Evolutionary conservation across 306 rosid genomes (phyloP).

Genomic region (Malus sieversii): DNA sequence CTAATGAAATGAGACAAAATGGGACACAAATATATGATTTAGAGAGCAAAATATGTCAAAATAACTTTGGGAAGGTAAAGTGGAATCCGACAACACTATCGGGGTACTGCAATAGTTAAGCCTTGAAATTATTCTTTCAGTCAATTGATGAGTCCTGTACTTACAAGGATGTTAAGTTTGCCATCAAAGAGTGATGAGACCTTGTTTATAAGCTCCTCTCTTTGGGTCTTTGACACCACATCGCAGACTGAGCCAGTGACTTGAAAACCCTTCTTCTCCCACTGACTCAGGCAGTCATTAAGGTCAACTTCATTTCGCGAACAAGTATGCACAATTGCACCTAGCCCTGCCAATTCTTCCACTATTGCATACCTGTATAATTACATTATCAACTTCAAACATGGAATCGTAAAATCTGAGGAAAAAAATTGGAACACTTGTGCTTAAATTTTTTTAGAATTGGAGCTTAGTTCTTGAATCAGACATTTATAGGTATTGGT

Average conservation of each 20-base stretch:
- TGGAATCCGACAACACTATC: neutral
- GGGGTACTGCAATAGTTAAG: too few relatives aligned
- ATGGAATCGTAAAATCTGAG: too few relatives aligned
- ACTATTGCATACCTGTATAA: conserved; percentile 20
- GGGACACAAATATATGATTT: neutral
- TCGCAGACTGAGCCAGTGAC: conserved; percentile 26
- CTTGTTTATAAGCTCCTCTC: conserved; percentile 3
- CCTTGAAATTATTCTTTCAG: neutral
- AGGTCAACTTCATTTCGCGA: conserved; percentile 2
- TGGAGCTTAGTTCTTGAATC: too few relatives aligned
- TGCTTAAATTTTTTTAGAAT: too few relatives aligned
- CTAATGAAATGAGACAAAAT: neutral
- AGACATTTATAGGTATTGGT: too few relatives aligned
- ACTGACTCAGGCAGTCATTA: conserved; percentile 16
- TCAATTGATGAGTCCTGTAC: neutral
- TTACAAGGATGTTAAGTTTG: conserved; percentile 31
- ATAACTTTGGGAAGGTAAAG: neutral
- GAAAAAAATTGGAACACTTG: too few relatives aligned
- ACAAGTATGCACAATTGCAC: conserved; percentile 19
- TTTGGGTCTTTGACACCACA: neutral
- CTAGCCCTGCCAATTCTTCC: conserved; percentile 25
- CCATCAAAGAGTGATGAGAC: conserved; percentile 14
- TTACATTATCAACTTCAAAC: neutral
- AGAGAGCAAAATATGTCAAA: neutral
- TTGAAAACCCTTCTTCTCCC: conserved; percentile 16